Evolutionary conservation across 306 rosid genomes (phyloP).

Genomic region (Lotus japonicus): DNA sequence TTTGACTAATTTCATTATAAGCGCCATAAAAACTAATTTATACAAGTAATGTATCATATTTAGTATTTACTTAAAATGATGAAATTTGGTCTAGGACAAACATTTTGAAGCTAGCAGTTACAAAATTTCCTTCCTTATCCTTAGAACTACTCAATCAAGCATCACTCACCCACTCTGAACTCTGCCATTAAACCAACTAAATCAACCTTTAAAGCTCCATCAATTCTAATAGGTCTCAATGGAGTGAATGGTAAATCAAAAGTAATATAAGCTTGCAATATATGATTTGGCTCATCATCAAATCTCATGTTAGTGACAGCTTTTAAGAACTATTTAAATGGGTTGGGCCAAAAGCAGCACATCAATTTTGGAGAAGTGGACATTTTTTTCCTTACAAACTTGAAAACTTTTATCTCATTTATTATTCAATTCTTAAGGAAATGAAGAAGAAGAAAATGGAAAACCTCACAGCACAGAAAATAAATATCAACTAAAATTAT

Average conservation of each 20-base stretch:
- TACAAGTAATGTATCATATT: too few species aligned
- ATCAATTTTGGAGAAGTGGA: slow-evolving; percentile 77
- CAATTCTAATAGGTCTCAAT: slow-evolving; percentile 76
- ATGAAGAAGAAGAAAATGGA: too few species aligned
- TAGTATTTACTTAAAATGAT: too few species aligned
- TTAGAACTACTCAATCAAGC: too few species aligned
- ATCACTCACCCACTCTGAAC: neutral
- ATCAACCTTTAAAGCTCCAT: slow-evolving; percentile 86
- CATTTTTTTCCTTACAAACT: slow-evolving; percentile 95
- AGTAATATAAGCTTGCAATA: slow-evolving; percentile 70
- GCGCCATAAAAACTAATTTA: too few species aligned
- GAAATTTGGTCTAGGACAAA: too few species aligned
- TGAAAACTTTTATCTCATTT: slow-evolving; percentile 95
- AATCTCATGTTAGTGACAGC: slow-evolving; percentile 83
- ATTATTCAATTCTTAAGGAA: too few species aligned
- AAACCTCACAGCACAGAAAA: too few species aligned
- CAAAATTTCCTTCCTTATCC: too few species aligned
- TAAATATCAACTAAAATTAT: too few species aligned
- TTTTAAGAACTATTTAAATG: slow-evolving; percentile 83
- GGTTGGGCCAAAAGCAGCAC: slow-evolving; percentile 87
- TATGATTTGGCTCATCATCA: slow-evolving; percentile 93
- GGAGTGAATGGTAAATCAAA: slow-evolving; percentile 70
- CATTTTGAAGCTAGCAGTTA: too few species aligned
- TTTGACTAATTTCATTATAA: too few species aligned
- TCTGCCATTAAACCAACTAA: neutral